Base-by-base conservation (phyloP, 1,139 yeast genomes). In the Taphrina deformans region DNA sequence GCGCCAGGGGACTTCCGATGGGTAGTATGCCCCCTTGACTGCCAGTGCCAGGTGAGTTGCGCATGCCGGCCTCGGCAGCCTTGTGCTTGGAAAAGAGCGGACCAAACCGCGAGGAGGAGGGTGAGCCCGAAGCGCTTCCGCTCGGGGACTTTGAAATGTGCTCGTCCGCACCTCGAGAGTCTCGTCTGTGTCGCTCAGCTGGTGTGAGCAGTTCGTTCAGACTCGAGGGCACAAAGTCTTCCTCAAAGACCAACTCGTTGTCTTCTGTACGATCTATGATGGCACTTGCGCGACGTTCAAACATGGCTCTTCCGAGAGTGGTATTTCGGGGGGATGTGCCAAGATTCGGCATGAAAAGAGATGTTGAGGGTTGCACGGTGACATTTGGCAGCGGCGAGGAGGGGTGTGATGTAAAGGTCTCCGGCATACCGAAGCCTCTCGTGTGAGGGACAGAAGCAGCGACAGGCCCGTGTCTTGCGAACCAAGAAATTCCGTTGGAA, bases 211-310 rank as follows among this genome's bases (percentile, higher is more conserved):
- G 77, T 70, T 88, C 95, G 21, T 85, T 82, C 51, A 89, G 77
- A 26, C 90, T 82, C 0, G 86, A 85, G 1, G 96, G 96, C 1
- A 89, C 89, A 71, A 83, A 87, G 72, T 88, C 96, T 69, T 88
- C 91, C 67, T 82, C 87, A 71, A 79, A 82, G 21, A 80, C 75
- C 41, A 72, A 72, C 26, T 72, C 72, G 12, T 73, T 72, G 16
- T 68, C 73, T 16, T 75, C 71, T 29, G 78, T 79, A 45, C 78
- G 83, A 65, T 80, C 84, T 24, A 46, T 41, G 38, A 59, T 38
- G n/a, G 63, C 56, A 21, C 63, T 59, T 3, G 52, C 63, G 50
- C 63, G 63, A n/a, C 63, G 33, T n/a, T 45, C 63, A 40, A 59
- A 59, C 56, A 59, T 59, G 27, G 56, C 63, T 16, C 63, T 35